phyloP scores from a whole-genome alignment of 2,329 filamentous ascomycete species.

The Alternaria longipes region DNA sequence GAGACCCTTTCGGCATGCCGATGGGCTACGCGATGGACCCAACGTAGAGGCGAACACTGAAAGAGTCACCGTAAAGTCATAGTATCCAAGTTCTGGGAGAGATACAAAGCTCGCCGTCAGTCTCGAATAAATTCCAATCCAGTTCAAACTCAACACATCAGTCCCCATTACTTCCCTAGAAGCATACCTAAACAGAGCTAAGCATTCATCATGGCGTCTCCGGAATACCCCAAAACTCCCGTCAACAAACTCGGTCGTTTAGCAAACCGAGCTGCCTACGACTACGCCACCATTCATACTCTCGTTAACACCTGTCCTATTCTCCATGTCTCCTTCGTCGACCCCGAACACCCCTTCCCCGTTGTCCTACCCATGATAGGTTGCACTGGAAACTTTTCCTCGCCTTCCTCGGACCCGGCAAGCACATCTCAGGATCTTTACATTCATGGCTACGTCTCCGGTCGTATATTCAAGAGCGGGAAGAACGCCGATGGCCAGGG shows the following conservation, averaged over 20 bases:
- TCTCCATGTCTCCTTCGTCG: conserved; percentile 49
- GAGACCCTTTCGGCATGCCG: neutral
- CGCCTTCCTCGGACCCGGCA: conserved; percentile 66
- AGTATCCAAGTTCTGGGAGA: neutral
- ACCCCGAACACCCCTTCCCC: conserved; percentile 64
- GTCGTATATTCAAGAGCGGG: conserved; percentile 68
- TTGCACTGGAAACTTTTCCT: conserved; percentile 50
- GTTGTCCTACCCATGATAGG: conserved; percentile 52
- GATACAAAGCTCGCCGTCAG: neutral
- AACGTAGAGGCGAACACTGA: neutral
- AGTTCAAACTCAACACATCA: neutral
- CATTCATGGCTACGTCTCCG: conserved; percentile 47
- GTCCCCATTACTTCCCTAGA: neutral
- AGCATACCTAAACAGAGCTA: neutral
- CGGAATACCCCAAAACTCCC: conserved; percentile 37
- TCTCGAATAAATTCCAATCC: neutral
- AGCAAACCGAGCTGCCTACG: conserved; percentile 46
- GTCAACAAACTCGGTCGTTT: conserved; percentile 42
- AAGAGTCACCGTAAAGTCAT: neutral
- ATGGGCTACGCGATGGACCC: neutral
- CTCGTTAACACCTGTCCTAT: conserved; percentile 45
- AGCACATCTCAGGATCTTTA: conserved; percentile 53
- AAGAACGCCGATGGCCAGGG: neutral
- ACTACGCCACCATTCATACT: conserved; percentile 47
- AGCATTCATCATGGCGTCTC: conserved; percentile 15